Evolutionary conservation across 1,284 basidiomycete species (phyloP).

Genomic region (Takashimella koratensis): DNA sequence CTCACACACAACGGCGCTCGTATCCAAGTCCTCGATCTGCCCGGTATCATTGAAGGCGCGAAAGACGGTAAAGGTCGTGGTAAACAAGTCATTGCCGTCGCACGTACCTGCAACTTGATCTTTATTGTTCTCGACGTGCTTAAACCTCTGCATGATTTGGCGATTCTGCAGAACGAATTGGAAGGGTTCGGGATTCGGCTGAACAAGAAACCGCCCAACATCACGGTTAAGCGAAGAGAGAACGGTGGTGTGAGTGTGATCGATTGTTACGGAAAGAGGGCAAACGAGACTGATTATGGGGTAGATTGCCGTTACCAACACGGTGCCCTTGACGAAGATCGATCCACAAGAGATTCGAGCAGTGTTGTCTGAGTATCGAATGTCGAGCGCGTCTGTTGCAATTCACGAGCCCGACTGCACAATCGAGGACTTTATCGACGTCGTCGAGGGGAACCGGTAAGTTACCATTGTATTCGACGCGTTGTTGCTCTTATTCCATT

Average conservation of each 20-base stretch:
- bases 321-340: conserved; percentile 93
- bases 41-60: conserved; percentile 91
- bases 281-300: conserved; percentile 1
- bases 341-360: conserved; percentile 96
- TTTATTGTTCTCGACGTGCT: conserved; percentile 98
- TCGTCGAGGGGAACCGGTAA: conserved; percentile 85
- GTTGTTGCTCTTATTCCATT: neutral
- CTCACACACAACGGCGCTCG: conserved; percentile 61
- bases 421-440: conserved; percentile 95
- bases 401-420: conserved; percentile 92
- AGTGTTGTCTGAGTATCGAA: conserved; percentile 86
- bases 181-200: conserved; percentile 96
- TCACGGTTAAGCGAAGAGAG: conserved; percentile 86
- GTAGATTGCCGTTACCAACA: conserved; percentile 86
- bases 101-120: conserved; percentile 95
- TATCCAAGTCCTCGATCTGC: conserved; percentile 58
- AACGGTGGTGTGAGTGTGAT: conserved; percentile 71
- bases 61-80: conserved; percentile 98
- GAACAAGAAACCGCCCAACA: conserved; percentile 91
- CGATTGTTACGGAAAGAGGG: conserved; percentile 8
- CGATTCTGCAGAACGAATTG: conserved; percentile 82
- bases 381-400: conserved; percentile 85
- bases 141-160: conserved; percentile 94
- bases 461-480: conserved; percentile 15
- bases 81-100: conserved; percentile 90